These are phyloP conservation scores for Aspergillus ibericus DNA, from an alignment of 2,329 filamentous ascomycete species.

Conservation along the genomic window DNA sequence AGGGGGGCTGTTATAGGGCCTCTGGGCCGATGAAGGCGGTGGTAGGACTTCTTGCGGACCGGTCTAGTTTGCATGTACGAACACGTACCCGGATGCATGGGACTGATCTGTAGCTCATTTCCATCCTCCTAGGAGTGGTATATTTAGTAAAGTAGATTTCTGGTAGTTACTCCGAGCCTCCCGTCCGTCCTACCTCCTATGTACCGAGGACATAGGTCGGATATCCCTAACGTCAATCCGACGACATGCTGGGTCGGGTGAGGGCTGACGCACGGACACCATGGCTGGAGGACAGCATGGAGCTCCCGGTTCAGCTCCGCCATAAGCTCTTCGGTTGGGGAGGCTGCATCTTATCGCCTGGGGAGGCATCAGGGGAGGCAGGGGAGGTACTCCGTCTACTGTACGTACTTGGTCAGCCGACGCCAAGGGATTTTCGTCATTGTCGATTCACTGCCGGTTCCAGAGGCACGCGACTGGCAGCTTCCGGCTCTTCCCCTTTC, in stretches of 20 bases:
- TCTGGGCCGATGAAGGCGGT: neutral
- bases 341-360: no score
- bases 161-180: no score
- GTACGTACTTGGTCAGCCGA: neutral
- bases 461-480: constrained; percentile 4
- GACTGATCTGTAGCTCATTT: neutral
- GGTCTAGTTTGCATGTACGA: neutral
- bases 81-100: neutral
- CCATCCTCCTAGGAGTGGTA: neutral
- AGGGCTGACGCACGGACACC: neutral
- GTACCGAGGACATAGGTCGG: no score
- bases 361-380: neutral
- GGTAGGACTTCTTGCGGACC: neutral
- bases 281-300: neutral
- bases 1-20: neutral
- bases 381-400: neutral
- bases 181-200: no score
- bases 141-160: no score
- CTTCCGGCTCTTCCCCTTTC: neutral
- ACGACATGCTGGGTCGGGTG: neutral
- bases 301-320: neutral
- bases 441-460: neutral
- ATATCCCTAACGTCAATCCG: neutral
- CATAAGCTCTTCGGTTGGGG: neutral
- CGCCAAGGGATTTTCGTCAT: constrained; percentile 2